Evolutionary conservation across 2,329 filamentous ascomycete species (phyloP).

Genomic region (Diaporthe destruens): DNA sequence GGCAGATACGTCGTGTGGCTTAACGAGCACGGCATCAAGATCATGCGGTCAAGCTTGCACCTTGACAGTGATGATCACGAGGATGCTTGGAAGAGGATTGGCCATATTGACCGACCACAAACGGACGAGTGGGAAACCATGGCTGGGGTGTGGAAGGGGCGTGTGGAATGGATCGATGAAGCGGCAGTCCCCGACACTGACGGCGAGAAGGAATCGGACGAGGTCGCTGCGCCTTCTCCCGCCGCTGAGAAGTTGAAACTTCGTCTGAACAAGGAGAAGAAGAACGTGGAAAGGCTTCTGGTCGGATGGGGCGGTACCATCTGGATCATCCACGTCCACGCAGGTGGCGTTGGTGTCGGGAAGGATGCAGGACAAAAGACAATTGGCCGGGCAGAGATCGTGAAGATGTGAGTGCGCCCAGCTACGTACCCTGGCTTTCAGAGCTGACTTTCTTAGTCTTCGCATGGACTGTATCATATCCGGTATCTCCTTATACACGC

Average conservation of each 20-base stretch:
- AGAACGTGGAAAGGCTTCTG: slow-evolving; percentile 80
- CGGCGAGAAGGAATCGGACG: slow-evolving; percentile 54
- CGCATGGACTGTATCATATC: slow-evolving; percentile 98
- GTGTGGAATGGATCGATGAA: slow-evolving; percentile 94
- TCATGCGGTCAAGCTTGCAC: slow-evolving; percentile 91
- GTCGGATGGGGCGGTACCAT: slow-evolving; percentile 97
- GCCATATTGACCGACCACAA: slow-evolving; percentile 89
- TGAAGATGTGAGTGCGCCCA: slow-evolving; percentile 80
- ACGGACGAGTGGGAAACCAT: slow-evolving; percentile 94
- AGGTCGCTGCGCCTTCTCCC: slow-evolving; percentile 55
- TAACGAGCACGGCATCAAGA: slow-evolving; percentile 97
- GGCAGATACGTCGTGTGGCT: slow-evolving; percentile 95
- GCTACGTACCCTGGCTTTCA: neutral
- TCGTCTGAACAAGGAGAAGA: slow-evolving; percentile 61
- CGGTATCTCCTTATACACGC: slow-evolving; percentile 95
- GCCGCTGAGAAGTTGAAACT: slow-evolving; percentile 62
- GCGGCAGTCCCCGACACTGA: slow-evolving; percentile 81
- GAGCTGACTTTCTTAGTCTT: slow-evolving; percentile 68
- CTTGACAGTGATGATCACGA: slow-evolving; percentile 82
- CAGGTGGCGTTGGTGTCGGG: slow-evolving; percentile 75
- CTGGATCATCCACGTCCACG: slow-evolving; percentile 94
- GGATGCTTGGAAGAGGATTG: slow-evolving; percentile 93
- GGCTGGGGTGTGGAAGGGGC: slow-evolving; percentile 94
- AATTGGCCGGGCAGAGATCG: slow-evolving; percentile 86
- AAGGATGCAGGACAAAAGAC: slow-evolving; percentile 77